Evolutionary conservation across 345 rosid genomes (phyloP), one percentile per base, ranked within the genome.

Genomic region (Raphanus sativus): DNA sequence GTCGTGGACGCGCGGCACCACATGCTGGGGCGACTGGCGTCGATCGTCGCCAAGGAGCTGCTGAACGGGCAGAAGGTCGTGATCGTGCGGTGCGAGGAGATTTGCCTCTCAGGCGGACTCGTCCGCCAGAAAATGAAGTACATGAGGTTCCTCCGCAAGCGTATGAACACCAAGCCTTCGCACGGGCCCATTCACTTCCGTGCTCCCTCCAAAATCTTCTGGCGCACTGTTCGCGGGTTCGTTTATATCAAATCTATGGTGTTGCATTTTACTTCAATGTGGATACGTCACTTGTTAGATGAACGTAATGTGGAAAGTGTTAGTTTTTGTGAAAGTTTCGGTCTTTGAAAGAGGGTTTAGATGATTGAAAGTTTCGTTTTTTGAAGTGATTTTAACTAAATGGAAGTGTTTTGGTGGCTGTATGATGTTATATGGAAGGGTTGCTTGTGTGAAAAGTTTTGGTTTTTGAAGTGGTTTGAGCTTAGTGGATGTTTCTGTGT

Each of bases 131-230:
- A 92, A 80, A 89, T 90, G 96, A 92, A 92, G 87, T 90, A 87
- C 84, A 59, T 89, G 87, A 70, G 98, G 26, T 92, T 90, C 72
- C 90, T 92, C 12, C 85, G 96, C 50, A 88, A 92, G 84, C 89
- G 90, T 36, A 92, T 89, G 96, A 90, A 90, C 86, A 92, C 97
- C 9, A 92, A 92, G 73, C 96, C 97, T 1, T 92, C 96, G 0
- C 94, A 89, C 7, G 97, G 97, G 2, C 94, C 96, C 60, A 89
- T 92, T 80, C 96, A 89, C 81, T 90, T 92, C 85, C 86, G 97
- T 34, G 70, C 77, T 34, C 70, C 96, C 11, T 81, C 96, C 21
- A 92, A 92, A 84, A 92, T 90, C 85, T 77, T 92, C 76, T 89
- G 91, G 96, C 90, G 92, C 16, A 92, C 92, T 3, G 83, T 92